Evolutionary conservation across 495 filamentous ascomycete species (phyloP).

Genomic region (Immersiella caudata): DNA sequence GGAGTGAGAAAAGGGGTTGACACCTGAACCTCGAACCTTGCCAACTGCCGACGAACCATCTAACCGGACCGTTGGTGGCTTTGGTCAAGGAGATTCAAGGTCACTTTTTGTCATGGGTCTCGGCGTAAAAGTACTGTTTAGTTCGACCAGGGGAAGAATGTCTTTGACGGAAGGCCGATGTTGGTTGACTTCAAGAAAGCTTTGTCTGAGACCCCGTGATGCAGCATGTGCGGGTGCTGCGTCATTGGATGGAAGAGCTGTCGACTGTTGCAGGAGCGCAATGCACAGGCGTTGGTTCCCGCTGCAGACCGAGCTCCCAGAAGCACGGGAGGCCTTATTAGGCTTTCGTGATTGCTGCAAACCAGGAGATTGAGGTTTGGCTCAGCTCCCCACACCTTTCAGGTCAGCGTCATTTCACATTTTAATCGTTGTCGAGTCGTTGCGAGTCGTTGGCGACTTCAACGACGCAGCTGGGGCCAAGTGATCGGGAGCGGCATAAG

Average conservation of each 20-base stretch:
- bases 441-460: too few species aligned
- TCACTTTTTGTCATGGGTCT: not conserved
- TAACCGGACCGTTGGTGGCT: not conserved
- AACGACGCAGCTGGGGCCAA: not conserved
- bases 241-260: not conserved
- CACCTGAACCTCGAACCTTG: not conserved
- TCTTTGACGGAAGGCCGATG: not conserved
- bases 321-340: too few species aligned
- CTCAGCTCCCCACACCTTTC: too few species aligned
- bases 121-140: not conserved
- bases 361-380: too few species aligned
- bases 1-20: not conserved
- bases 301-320: too few species aligned
- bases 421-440: too few species aligned
- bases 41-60: not conserved
- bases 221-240: not conserved
- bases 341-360: too few species aligned
- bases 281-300: too few species aligned
- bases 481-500: constrained; percentile 1
- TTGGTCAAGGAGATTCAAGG: not conserved
- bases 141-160: not conserved
- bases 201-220: not conserved
- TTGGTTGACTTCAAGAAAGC: not conserved
- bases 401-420: too few species aligned
- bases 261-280: not conserved